phyloP scores from a whole-genome alignment of 1,284 basidiomycete species.

The Puccinia hordei region DNA sequence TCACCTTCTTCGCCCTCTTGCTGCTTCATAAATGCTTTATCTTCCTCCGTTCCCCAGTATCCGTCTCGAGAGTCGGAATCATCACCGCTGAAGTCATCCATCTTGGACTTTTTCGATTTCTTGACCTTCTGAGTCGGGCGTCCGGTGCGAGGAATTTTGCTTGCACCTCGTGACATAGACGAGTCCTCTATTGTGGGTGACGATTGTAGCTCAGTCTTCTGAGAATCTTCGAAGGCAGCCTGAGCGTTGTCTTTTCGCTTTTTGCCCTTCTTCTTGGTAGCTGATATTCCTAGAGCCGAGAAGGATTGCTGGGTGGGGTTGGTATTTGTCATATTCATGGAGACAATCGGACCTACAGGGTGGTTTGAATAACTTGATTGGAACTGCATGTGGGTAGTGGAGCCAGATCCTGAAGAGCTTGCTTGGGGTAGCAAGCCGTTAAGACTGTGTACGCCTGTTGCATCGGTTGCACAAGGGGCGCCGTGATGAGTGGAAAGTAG shows the following conservation, averaged over 20 bases:
- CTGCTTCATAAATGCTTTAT: constrained; percentile 16
- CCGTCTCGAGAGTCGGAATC: constrained; percentile 35
- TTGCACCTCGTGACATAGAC: not conserved
- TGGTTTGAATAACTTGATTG: not conserved
- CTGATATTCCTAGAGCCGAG: not conserved
- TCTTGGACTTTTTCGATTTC: constrained; percentile 34
- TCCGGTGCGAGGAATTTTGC: constrained; percentile 8
- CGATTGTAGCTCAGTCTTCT: constrained; percentile 10
- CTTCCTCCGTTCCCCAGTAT: constrained; percentile 29
- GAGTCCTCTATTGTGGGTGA: not conserved
- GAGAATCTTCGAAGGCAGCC: not conserved
- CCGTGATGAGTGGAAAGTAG: constrained; percentile 11
- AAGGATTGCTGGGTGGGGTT: not conserved
- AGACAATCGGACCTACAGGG: not conserved
- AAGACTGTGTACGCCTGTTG: not conserved
- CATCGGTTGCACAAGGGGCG: not conserved
- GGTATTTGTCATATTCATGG: not conserved
- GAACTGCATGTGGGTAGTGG: not conserved
- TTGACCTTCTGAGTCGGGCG: constrained; percentile 10
- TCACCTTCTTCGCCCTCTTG: constrained; percentile 15
- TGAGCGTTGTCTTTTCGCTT: constrained; percentile 32
- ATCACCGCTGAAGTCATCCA: constrained; percentile 24
- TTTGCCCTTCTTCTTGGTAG: constrained; percentile 31
- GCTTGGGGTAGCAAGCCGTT: constrained; percentile 11
- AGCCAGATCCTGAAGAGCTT: constrained; percentile 11